These are phyloP conservation scores for Trichosporon faecale DNA, from an alignment of 1,284 basidiomycete species.

Conservation along the genomic window DNA sequence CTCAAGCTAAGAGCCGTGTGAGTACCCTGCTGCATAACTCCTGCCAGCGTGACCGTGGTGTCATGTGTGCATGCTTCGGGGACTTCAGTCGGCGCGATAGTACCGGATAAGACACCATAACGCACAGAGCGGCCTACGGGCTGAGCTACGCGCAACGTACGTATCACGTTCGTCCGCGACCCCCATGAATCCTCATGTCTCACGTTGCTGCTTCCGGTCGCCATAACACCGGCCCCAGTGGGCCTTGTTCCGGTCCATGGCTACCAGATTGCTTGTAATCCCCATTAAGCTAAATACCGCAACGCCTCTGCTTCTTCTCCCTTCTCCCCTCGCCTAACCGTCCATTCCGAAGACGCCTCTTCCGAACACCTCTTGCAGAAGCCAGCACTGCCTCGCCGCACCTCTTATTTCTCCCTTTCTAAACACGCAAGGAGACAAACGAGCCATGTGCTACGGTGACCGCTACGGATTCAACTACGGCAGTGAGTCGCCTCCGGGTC, in stretches of 20 bases:
- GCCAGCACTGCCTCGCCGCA: neutral
- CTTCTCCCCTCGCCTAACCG: too few species aligned
- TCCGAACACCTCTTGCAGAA: too few species aligned
- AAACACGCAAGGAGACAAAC: neutral
- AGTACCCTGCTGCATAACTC: too few species aligned
- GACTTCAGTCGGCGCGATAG: too few species aligned
- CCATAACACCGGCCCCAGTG: neutral
- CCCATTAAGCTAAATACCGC: neutral
- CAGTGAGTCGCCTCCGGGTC: neutral
- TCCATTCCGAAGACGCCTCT: too few species aligned
- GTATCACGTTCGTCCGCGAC: neutral
- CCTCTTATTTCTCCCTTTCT: neutral
- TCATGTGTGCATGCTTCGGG: neutral
- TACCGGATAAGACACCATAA: neutral
- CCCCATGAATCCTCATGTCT: neutral
- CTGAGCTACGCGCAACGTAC: neutral
- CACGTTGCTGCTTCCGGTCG: neutral
- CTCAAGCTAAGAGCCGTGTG: too few species aligned
- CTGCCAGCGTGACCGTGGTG: neutral
- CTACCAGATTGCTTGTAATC: neutral
- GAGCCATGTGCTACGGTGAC: neutral
- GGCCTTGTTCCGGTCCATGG: neutral
- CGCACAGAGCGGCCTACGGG: neutral
- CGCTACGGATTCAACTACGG: neutral
- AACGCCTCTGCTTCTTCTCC: neutral